Conservation (phyloP, 257 asterid species). For the Solanum corneliomulleri region DNA sequence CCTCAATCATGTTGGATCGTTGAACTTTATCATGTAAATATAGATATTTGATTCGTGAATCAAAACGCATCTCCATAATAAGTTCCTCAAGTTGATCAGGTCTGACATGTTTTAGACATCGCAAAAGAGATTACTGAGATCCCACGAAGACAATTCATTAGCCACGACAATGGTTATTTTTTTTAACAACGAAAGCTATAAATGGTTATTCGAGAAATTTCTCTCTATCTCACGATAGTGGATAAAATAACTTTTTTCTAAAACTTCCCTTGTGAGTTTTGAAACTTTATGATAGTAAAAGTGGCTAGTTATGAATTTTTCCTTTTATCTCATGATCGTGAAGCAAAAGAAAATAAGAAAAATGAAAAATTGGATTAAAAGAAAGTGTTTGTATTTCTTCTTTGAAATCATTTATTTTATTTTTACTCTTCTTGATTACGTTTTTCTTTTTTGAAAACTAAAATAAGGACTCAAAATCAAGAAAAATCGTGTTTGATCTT, state of each 20-base stretch:
- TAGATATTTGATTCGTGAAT: neutral
- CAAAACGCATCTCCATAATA: neutral
- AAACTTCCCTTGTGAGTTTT: no score
- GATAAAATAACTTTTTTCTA: no score
- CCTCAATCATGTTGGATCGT: neutral
- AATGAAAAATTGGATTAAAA: neutral
- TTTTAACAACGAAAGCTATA: no score
- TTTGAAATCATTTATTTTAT: neutral
- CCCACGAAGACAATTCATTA: neutral
- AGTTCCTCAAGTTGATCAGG: neutral
- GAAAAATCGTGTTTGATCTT: neutral
- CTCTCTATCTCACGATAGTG: neutral
- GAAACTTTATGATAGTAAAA: neutral
- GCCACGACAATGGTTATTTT: neutral
- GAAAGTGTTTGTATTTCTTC: neutral
- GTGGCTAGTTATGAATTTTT: neutral
- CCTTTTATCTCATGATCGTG: neutral
- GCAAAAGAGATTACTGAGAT: neutral
- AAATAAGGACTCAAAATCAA: no score
- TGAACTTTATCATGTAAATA: neutral
- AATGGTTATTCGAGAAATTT: neutral
- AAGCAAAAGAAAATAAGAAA: neutral
- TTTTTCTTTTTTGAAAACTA: no score
- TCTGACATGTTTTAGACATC: neutral
- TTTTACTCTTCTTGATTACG: neutral